Evolutionary conservation across 2,329 filamentous ascomycete genomes (phyloP).

Genomic region (Ophiosphaerella herpotricha): DNA sequence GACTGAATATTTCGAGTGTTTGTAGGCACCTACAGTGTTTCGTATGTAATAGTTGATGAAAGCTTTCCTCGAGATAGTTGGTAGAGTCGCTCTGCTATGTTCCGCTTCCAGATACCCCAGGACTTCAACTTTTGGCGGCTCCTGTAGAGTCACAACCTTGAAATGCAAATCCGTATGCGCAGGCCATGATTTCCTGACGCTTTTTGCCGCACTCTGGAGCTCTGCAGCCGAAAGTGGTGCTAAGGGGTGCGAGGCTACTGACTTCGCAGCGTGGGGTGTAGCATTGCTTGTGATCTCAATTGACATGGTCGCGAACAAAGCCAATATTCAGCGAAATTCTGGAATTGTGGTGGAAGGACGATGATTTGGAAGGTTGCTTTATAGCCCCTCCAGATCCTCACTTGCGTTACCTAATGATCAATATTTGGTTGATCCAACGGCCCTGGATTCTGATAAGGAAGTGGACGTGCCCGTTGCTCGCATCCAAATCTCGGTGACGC

Average conservation of each 20-base stretch:
- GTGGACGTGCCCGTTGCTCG: constrained; percentile 5
- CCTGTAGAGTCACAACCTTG: constrained; percentile 70
- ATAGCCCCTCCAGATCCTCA: constrained; percentile 6
- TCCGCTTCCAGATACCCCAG: constrained; percentile 68
- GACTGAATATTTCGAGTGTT: not conserved
- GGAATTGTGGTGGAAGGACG: not conserved
- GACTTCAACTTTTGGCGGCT: constrained; percentile 64
- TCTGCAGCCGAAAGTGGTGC: constrained; percentile 63
- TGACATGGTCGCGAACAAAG: constrained; percentile 26
- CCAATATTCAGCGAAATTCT: not conserved
- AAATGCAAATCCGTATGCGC: constrained; percentile 61
- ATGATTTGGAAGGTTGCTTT: not conserved
- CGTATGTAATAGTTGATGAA: constrained; percentile 64
- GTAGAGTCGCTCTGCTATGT: constrained; percentile 56
- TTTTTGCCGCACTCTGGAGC: constrained; percentile 56
- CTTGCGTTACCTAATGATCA: constrained; percentile 7
- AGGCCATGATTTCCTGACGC: constrained; percentile 62
- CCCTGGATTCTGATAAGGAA: constrained; percentile 25
- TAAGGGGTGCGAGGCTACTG: constrained; percentile 57
- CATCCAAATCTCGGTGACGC: not conserved
- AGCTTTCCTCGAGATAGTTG: constrained; percentile 58
- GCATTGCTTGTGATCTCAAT: constrained; percentile 33
- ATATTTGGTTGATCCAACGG: constrained; percentile 10
- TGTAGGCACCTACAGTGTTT: constrained; percentile 56
- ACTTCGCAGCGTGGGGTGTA: constrained; percentile 25